Evolutionary conservation across 805 yeast genomes (phyloP).

Genomic region (Kazachstania viticola): DNA sequence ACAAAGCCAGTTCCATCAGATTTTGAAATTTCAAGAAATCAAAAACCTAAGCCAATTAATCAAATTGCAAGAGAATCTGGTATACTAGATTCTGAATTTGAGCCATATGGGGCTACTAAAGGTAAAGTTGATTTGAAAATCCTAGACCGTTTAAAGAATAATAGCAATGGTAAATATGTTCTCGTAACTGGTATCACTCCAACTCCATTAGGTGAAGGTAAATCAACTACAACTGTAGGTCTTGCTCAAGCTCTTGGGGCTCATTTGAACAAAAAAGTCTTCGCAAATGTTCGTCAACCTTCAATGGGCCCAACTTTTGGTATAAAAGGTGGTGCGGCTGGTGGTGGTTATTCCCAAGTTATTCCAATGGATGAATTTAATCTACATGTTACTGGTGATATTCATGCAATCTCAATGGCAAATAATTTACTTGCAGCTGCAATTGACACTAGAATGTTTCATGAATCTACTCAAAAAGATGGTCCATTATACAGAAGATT

Average conservation of each 20-base stretch:
- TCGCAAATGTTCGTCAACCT: constrained; percentile 95
- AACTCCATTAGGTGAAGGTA: constrained; percentile 97
- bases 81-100: constrained; percentile 54
- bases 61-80: constrained; percentile 63
- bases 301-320: constrained; percentile 99
- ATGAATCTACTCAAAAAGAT: constrained; percentile 63
- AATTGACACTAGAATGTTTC: constrained; percentile 77
- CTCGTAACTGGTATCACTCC: constrained; percentile 97
- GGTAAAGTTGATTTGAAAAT: constrained; percentile 62
- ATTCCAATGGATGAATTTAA: constrained; percentile 99
- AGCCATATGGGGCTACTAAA: constrained; percentile 64
- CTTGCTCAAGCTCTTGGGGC: constrained; percentile 95
- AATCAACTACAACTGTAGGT: constrained; percentile 92
- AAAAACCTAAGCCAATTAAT: constrained; percentile 57
- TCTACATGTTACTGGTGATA: constrained; percentile 94
- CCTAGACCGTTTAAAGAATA: constrained; percentile 48
- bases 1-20: constrained; percentile 70
- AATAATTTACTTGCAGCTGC: constrained; percentile 77
- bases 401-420: constrained; percentile 76
- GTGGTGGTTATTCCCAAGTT: constrained; percentile 96
- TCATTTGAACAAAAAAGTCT: constrained; percentile 66
- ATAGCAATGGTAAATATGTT: constrained; percentile 69
- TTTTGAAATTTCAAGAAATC: constrained; percentile 66
- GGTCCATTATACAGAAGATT: constrained; percentile 62
- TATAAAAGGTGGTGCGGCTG: constrained; percentile 98